Conservation (phyloP, 2,329 filamentous ascomycete species). For the Rhynchosporium secalis region DNA sequence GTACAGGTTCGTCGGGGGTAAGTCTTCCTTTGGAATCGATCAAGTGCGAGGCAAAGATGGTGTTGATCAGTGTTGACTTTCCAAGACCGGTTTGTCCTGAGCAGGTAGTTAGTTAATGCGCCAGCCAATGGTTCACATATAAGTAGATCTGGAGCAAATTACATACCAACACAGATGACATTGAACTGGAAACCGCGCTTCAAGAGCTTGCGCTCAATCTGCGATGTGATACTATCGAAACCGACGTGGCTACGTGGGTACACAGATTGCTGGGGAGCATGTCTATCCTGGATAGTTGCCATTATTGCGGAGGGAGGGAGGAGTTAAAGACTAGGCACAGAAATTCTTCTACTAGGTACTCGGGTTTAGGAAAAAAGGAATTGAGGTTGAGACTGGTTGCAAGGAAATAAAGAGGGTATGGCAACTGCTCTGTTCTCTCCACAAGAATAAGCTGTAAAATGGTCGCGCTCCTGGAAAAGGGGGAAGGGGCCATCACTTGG, state of each 20-base stretch:
- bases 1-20: slow-evolving; percentile 86
- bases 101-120: slow-evolving; percentile 30
- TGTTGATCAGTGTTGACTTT: slow-evolving; percentile 99
- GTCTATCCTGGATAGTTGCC: slow-evolving; percentile 39
- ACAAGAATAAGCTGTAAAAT: slow-evolving; percentile 30
- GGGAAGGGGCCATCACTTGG: slow-evolving; percentile 17
- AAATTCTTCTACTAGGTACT: slow-evolving; percentile 13
- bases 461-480: slow-evolving; percentile 30
- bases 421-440: slow-evolving; percentile 23
- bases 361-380: slow-evolving; percentile 1
- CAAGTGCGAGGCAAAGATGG: slow-evolving; percentile 98
- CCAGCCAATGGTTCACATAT: slow-evolving; percentile 1
- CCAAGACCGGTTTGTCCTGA: slow-evolving; percentile 95
- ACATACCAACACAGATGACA: slow-evolving; percentile 97
- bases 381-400: background rate
- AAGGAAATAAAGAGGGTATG: slow-evolving; percentile 26
- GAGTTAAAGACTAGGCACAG: slow-evolving; percentile 17
- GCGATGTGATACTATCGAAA: slow-evolving; percentile 99
- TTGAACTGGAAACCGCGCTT: slow-evolving; percentile 99
- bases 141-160: background rate
- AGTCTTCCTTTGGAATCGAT: slow-evolving; percentile 98
- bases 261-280: slow-evolving; percentile 44
- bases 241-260: slow-evolving; percentile 98
- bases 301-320: slow-evolving; percentile 29
- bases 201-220: slow-evolving; percentile 99